A percentile compares a stretch with the other conserved stretches of the same genome.
Evolutionary conservation across 2,329 filamentous ascomycete genomes (phyloP).

Genomic region (Clonostachys byssicola): DNA sequence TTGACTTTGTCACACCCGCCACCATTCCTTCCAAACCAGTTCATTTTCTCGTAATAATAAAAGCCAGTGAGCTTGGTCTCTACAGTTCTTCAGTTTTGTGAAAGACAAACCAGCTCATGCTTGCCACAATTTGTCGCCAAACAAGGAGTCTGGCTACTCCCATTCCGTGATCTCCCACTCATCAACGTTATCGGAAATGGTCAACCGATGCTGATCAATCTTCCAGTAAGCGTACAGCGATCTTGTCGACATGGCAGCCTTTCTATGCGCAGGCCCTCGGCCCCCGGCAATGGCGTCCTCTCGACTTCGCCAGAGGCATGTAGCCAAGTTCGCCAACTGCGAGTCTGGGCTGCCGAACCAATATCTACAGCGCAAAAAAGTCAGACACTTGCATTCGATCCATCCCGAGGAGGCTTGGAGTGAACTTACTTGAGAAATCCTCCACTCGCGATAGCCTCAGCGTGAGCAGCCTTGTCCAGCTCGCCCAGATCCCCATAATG

Average conservation of each 20-base stretch:
- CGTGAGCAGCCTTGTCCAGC: constrained; percentile 75
- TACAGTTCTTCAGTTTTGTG: no score
- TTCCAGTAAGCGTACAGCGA: constrained; percentile 63
- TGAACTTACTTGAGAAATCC: constrained; percentile 70
- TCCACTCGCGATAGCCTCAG: constrained; percentile 73
- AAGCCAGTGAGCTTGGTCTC: no score
- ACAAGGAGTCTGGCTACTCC: no score
- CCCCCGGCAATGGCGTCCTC: constrained; percentile 57
- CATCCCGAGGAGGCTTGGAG: not conserved
- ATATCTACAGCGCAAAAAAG: constrained; percentile 48
- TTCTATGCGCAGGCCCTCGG: constrained; percentile 52
- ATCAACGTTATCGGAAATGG: constrained; percentile 33
- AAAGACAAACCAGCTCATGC: no score
- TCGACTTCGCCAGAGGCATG: constrained; percentile 63
- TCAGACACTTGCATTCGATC: not conserved
- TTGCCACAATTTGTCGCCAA: no score
- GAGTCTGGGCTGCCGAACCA: constrained; percentile 79
- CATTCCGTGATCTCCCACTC: no score
- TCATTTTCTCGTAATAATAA: no score
- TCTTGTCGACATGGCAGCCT: constrained; percentile 63
- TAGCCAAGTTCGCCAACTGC: constrained; percentile 74
- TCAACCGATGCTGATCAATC: constrained; percentile 67
- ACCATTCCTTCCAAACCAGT: no score
- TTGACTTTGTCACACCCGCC: no score
- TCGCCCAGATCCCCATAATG: constrained; percentile 64